phyloP scores from a whole-genome alignment of 2,329 filamentous ascomycete species.

The Ophiostoma montium region DNA sequence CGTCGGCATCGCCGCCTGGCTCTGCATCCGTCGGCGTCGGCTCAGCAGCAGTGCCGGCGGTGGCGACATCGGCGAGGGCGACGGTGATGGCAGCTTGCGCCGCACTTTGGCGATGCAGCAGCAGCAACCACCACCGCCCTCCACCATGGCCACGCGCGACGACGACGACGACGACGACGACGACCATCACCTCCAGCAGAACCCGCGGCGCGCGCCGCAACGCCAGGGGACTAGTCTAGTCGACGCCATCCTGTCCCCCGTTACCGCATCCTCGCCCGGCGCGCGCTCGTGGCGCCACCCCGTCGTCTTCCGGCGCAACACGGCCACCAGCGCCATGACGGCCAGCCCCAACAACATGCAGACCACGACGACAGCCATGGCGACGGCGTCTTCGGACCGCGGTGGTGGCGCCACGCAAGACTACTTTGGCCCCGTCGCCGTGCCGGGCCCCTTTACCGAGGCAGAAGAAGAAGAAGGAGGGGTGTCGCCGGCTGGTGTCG shows the following conservation, averaged over 20 bases:
- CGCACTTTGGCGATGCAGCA: slow-evolving; percentile 10
- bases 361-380: slow-evolving; percentile 10
- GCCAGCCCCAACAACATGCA: too few species aligned
- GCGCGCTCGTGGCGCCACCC: slow-evolving; percentile 5
- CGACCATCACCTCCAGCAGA: not conserved
- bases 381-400: slow-evolving; percentile 18
- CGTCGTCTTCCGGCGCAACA: slow-evolving; percentile 4
- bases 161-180: too few species aligned
- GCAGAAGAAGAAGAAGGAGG: too few species aligned
- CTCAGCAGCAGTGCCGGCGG: not conserved
- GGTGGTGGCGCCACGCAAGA: slow-evolving; percentile 20
- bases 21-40: slow-evolving; percentile 24
- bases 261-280: not conserved
- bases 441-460: slow-evolving; percentile 33
- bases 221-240: not conserved
- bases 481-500: not conserved
- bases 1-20: slow-evolving; percentile 31
- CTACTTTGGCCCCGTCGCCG: slow-evolving; percentile 31
- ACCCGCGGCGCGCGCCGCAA: not conserved
- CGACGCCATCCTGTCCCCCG: not conserved
- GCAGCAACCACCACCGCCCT: slow-evolving; percentile 1
- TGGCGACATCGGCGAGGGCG: too few species aligned
- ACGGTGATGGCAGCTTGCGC: slow-evolving; percentile 5
- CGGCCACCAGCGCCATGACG: slow-evolving; percentile 5
- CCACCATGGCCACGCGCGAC: slow-evolving; percentile 8